Conservation (phyloP, 768 basidiomycete species). For the Lactarius quietus region DNA sequence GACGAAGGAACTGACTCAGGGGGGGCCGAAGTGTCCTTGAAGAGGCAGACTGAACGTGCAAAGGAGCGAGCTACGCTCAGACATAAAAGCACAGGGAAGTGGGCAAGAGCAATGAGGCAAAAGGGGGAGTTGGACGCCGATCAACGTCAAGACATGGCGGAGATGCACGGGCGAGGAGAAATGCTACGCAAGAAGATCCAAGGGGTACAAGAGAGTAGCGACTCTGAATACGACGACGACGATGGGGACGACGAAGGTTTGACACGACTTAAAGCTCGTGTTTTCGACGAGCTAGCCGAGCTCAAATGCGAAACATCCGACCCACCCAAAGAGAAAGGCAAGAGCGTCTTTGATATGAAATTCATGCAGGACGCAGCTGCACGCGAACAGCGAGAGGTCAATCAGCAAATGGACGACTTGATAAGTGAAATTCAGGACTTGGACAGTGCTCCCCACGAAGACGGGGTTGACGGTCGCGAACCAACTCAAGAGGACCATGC, state of each 20-base stretch:
- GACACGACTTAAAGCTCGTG: conserved; percentile 33
- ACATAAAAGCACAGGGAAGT: conserved; percentile 86
- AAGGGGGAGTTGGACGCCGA: conserved; percentile 65
- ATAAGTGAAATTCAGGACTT: conserved; percentile 57
- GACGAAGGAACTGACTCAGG: conserved; percentile 51
- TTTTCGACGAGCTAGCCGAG: conserved; percentile 27
- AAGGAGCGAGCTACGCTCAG: conserved; percentile 84
- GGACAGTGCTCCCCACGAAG: conserved; percentile 32
- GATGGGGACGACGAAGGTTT: conserved; percentile 57
- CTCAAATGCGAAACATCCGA: conserved; percentile 8
- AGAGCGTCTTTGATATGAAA: conserved; percentile 91
- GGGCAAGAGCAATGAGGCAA: conserved; percentile 73
- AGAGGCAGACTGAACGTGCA: conserved; percentile 76
- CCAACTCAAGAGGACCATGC: conserved; percentile 34
- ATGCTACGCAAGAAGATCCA: conserved; percentile 71
- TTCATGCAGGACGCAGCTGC: conserved; percentile 95
- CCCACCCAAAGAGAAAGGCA: conserved; percentile 38
- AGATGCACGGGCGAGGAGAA: conserved; percentile 85
- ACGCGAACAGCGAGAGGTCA: conserved; percentile 53
- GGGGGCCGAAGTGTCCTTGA: conserved; percentile 51
- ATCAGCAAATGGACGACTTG: conserved; percentile 69
- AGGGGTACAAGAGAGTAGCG: conserved; percentile 53
- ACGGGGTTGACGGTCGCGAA: conserved; percentile 33
- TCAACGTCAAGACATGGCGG: conserved; percentile 65
- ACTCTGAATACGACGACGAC: conserved; percentile 35